Evolutionary conservation across 257 asterid genomes (phyloP), one percentile per base, ranked within the genome.

Genomic region (Jacaranda mimosifolia): DNA sequence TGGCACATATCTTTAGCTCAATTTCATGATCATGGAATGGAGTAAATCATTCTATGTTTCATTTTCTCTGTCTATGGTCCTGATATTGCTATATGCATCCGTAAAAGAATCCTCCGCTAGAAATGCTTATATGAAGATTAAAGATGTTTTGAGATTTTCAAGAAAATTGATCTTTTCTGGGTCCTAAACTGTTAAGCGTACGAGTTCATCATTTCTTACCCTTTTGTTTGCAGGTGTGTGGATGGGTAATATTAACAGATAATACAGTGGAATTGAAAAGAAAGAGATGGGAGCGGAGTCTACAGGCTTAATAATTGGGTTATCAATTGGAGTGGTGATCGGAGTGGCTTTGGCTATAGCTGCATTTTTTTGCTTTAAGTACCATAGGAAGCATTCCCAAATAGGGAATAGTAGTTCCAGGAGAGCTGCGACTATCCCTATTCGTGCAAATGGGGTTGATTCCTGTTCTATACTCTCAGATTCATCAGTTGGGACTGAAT

Each of bases 371-470:
- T 91, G 96, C 85, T 76, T 84, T 79, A 83, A 86, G 80, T 89
- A 84, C 78, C 96, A 86, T 35, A 83, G 82, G 84, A 91, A 80
- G 81, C 83, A 78, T 32, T 85, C 91, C 3, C 93, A 86, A 86
- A 89, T 88, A 66, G 98, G 96, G 66, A 92, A 83, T 73, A 94
- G 90, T 85, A 92, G 97, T 87, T 92, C 97, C 70, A 87, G 97
- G 77, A 89, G 97, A 86, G 82, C 89, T 70, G 91, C 91, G 3
- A 82, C 93, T 0, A 76, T 91, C 51, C 97, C 98, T 12, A 94
- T 92, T 69, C 94, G 91, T 57, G 82, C 82, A 78, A 92, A 94
- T 78, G 98, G 91, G 43, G 89, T 80, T 60, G 95, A 94, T 87
- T 70, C 95, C 68, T 87, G 91, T 79, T 72, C 92, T 3, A 76